These are phyloP conservation scores for Lagenidium giganteum DNA, from an alignment of 352 stramenopile genomes.

Conservation along the genomic window DNA sequence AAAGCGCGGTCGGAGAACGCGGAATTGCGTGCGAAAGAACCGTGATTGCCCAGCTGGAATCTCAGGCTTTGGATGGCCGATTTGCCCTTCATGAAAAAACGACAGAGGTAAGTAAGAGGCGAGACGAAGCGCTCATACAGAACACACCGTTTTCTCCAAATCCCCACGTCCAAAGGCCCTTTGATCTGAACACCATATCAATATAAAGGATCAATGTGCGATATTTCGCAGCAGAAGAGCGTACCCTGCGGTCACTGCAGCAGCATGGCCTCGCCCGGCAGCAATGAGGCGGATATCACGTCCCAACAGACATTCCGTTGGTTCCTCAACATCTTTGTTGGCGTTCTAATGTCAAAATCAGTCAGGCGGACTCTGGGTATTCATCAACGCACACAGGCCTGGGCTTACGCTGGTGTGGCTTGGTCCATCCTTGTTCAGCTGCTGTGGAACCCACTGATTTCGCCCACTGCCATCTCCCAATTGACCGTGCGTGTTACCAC, in stretches of 20 bases:
- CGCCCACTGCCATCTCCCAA: conserved; percentile 61
- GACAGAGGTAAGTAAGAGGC: too few relatives aligned
- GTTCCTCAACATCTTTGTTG: conserved; percentile 56
- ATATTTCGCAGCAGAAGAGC: background rate
- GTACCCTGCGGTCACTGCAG: conserved; percentile 47
- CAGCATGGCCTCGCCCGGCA: conserved; percentile 54
- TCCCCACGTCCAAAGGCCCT: conserved; percentile 71
- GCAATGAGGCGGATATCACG: conserved; percentile 58
- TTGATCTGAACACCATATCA: conserved; percentile 30
- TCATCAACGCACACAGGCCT: background rate
- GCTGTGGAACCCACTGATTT: conserved; percentile 80
- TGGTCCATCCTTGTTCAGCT: conserved; percentile 65
- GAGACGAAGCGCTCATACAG: too few relatives aligned
- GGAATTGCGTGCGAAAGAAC: conserved; percentile 79
- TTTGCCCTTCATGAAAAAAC: too few relatives aligned
- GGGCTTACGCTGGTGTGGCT: conserved; percentile 43
- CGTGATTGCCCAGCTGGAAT: conserved; percentile 50
- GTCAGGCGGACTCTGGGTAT: background rate
- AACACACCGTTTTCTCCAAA: conserved; percentile 60
- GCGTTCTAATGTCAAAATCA: conserved; percentile 22
- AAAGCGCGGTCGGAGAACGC: conserved; percentile 56
- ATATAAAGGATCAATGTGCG: conserved; percentile 1
- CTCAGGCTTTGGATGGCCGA: conserved; percentile 58
- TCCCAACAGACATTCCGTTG: conserved; percentile 63
- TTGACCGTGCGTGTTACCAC: conserved; percentile 64